Evolutionary conservation across 2,329 filamentous ascomycete species (phyloP), one percentile per base, ranked within the genome.

Genomic region (Neopestalotiopsis rosae): DNA sequence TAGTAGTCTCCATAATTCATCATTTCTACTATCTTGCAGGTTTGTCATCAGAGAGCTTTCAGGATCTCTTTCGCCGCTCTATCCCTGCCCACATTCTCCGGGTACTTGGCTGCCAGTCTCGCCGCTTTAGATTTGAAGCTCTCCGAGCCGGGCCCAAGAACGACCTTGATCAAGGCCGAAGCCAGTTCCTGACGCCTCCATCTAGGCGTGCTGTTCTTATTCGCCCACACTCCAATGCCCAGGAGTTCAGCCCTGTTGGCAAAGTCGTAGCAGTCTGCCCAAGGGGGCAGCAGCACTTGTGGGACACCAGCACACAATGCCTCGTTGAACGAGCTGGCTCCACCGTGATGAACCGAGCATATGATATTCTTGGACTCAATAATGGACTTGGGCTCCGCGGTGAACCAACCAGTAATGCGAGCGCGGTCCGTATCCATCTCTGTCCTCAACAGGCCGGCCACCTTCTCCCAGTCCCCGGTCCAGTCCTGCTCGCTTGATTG

Each of bases 281-380:
- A 74, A 9, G 70, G 70, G 1, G 72, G 72, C 3, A 71, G 28
- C 9, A 74, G 67, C 14, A 74, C 71, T 13, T 72, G 71, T 4
- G 72, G 72, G 30, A 72, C 71, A 32, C 71, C 72, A 13, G 72
- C 61, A 61, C 71, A 81, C 72, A 30, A 76, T 69, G 0, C 76
- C 77, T 13, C 72, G 77, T 45, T 61, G 34, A 38, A 38, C 10
- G 34, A 38, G 34, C 34, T 38, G 5, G 34, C 34, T 1, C 34
- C 34, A 2, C 34, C 34, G 10, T 38, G 34, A 3, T 38, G 34
- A 38, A 38, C 34, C 34, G 34, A 38, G 10, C 34, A 38, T 38
- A 38, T 38, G 34, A 38, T 38, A 38, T 38, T 38, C 34, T 38
- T 7, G 34, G 34, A 38, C 10, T 81, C 56, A 12, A 65, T 20